Percentiles rank a stretch among this genome's conserved stretches.
phyloP scores from a whole-genome alignment of 106 monocot species.

The Dioscorea dumetorum region DNA sequence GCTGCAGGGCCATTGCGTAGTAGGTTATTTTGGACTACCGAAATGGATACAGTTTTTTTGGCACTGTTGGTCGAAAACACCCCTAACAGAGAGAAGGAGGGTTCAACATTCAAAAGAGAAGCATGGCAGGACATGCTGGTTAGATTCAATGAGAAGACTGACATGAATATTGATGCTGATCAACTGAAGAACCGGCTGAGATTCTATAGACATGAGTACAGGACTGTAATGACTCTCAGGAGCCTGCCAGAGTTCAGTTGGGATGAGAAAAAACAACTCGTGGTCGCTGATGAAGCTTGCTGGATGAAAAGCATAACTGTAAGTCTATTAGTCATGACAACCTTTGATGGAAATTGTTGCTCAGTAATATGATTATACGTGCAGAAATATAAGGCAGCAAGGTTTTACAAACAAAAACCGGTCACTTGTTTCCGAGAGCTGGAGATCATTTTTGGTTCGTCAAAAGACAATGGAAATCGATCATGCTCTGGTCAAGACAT shows the following conservation, averaged over 20 bases:
- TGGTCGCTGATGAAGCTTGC: conserved; percentile 7
- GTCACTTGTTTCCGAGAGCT: neutral
- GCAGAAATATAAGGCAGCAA: neutral
- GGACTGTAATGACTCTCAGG: neutral
- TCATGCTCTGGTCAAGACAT: neutral
- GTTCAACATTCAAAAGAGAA: neutral
- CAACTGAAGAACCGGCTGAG: conserved; percentile 5
- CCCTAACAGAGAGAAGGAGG: neutral
- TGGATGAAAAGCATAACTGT: conserved; percentile 1
- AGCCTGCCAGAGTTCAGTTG: neutral
- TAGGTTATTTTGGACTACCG: conserved; percentile 1
- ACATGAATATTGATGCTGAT: conserved; percentile 7
- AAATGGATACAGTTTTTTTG: neutral
- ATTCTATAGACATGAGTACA: conserved; percentile 8
- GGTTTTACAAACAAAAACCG: neutral
- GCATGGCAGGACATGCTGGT: conserved; percentile 1
- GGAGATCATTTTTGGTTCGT: conserved; percentile 7
- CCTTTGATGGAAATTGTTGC: neutral
- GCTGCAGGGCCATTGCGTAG: neutral
- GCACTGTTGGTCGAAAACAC: neutral
- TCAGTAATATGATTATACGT: neutral
- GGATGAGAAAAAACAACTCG: neutral
- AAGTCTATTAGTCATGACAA: neutral
- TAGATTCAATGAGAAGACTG: neutral
- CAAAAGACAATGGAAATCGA: neutral